Percentiles rank a stretch among this genome's conserved stretches.
Conservation (phyloP, 176 grass and related monocot genomes). For the Oryza brachyantha region DNA sequence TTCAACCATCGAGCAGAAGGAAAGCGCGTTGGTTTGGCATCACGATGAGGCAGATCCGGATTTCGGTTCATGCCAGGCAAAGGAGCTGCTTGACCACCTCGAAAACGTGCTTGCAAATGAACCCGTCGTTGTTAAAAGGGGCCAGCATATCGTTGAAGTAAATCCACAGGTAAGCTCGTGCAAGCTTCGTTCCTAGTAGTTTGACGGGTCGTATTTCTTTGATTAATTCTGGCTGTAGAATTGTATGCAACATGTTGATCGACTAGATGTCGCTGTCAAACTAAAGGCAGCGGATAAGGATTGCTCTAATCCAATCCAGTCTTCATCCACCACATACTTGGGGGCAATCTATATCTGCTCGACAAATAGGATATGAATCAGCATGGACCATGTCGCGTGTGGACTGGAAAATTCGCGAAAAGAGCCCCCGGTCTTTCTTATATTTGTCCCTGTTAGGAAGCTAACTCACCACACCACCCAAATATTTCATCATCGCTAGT, state of each 20-base stretch:
- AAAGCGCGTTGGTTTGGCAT: constrained; percentile 87
- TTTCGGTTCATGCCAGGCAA: constrained; percentile 89
- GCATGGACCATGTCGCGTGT: constrained; percentile 38
- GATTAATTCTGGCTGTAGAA: constrained; percentile 7
- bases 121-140: constrained; percentile 82
- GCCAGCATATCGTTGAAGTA: constrained; percentile 90
- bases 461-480: constrained; percentile 4
- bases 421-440: background rate
- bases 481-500: constrained; percentile 22
- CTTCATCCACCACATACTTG: constrained; percentile 43
- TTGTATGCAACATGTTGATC: constrained; percentile 29
- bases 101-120: constrained; percentile 93
- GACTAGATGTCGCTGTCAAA: constrained; percentile 39
- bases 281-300: constrained; percentile 57
- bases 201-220: background rate
- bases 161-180: constrained; percentile 77
- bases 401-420: constrained; percentile 24
- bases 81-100: constrained; percentile 88
- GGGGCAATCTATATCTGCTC: constrained; percentile 15
- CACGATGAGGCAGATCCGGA: constrained; percentile 89
- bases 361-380: constrained; percentile 42
- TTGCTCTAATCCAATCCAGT: constrained; percentile 46
- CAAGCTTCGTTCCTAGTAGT: background rate
- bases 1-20: constrained; percentile 69
- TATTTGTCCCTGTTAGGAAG: background rate